phyloP scores from a whole-genome alignment of 73 alveolate genomes.

The Strombidium stylifer region DNA sequence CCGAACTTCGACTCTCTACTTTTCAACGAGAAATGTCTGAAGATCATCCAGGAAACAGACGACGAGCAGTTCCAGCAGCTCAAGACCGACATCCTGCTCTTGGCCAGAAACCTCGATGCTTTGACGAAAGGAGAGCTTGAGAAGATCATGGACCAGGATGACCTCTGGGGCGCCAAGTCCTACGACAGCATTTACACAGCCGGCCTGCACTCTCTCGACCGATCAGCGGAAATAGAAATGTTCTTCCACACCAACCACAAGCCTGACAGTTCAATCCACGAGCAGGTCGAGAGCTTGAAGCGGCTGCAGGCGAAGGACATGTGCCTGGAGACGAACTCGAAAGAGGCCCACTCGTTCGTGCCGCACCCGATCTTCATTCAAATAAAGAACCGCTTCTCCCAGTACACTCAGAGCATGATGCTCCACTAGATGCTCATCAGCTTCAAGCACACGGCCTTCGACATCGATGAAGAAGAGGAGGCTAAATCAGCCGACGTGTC shows the following conservation, averaged over 20 bases:
- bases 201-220: slow-evolving; percentile 30
- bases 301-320: slow-evolving; percentile 10
- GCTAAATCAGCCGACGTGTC: neutral
- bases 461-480: neutral
- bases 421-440: slow-evolving; percentile 22
- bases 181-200: slow-evolving; percentile 24
- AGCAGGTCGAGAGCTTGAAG: neutral
- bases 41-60: slow-evolving; percentile 16
- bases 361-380: slow-evolving; percentile 16
- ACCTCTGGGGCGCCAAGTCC: slow-evolving; percentile 3
- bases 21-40: slow-evolving; percentile 11
- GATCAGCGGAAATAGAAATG: slow-evolving; percentile 27
- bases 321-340: slow-evolving; percentile 30
- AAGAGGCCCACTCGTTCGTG: slow-evolving; percentile 35
- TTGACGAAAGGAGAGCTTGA: neutral
- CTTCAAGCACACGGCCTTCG: slow-evolving; percentile 12
- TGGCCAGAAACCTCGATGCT: slow-evolving; percentile 15
- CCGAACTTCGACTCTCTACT: slow-evolving; percentile 19
- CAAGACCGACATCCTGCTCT: neutral
- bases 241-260: slow-evolving; percentile 33
- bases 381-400: slow-evolving; percentile 7
- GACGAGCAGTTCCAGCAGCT: slow-evolving; percentile 7
- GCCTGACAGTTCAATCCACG: slow-evolving; percentile 19
- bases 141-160: slow-evolving; percentile 2
- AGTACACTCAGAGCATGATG: slow-evolving; percentile 17